Evolutionary conservation across 306 rosid species (phyloP).

Genomic region (Glycyrrhiza uralensis): DNA sequence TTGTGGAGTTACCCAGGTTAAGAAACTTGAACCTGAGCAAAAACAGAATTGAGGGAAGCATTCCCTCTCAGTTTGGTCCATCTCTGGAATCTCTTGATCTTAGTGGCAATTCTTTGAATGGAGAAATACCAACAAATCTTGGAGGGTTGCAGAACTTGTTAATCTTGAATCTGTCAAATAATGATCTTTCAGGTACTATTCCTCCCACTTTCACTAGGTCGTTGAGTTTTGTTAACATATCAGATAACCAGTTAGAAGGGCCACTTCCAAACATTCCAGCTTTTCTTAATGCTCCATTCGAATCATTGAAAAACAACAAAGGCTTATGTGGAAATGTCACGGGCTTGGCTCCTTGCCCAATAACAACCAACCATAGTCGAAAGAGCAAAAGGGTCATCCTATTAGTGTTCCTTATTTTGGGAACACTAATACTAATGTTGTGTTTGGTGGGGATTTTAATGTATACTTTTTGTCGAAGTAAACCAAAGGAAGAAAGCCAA

Average conservation of each 20-base stretch:
- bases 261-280: constrained; percentile 28
- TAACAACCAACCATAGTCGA: neutral
- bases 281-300: constrained; percentile 19
- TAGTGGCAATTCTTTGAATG: constrained; percentile 29
- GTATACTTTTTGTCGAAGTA: neutral
- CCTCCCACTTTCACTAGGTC: constrained; percentile 29
- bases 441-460: constrained; percentile 18
- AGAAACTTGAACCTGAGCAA: constrained; percentile 19
- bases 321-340: constrained; percentile 31
- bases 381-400: neutral
- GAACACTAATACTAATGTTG: neutral
- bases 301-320: constrained; percentile 26
- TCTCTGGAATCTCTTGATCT: constrained; percentile 41
- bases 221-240: constrained; percentile 35
- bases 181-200: constrained; percentile 37
- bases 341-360: constrained; percentile 11
- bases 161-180: constrained; percentile 44
- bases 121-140: constrained; percentile 32
- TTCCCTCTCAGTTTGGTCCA: constrained; percentile 22
- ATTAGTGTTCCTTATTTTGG: neutral
- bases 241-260: constrained; percentile 36
- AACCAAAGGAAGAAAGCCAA: neutral
- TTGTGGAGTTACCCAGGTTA: neutral
- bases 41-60: constrained; percentile 24
- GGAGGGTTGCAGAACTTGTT: constrained; percentile 24